Evolutionary conservation across 2,329 filamentous ascomycete genomes (phyloP), one percentile per base, ranked within the genome.

Genomic region (Monilinia polystroma): DNA sequence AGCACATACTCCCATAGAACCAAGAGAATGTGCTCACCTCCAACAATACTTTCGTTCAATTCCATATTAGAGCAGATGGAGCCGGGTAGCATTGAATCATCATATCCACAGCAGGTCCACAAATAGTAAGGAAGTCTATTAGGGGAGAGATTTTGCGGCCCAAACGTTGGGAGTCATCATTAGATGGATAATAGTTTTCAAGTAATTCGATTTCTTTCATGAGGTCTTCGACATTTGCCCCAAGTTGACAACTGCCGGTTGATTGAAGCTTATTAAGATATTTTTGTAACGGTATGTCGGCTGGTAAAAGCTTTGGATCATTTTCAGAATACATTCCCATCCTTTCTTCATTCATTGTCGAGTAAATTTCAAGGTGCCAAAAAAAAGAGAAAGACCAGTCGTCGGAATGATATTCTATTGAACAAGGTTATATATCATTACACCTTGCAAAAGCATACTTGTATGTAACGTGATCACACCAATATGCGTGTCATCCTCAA

Each of bases 41-140:
- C 8, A 62, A 29, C 35, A 66, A 41, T 6, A 47, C 32, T 52
- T 66, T 66, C 18, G 51, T 43, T 29, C 18, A 41, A 32, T 20
- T 59, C 64, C 64, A 66, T 16, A 66, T 35, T 18, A 66, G 47
- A 47, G 55, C 47, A 35, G 64, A 66, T 32, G 64, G 56, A 66
- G 47, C 20, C 29, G 64, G 55, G 41, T 66, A 32, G 10, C 35
- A 60, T 62, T 54, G 64, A 53, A 62, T 41, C 16, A 41, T 32
- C 20, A 66, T 32, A 23, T 66, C 64, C 38, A 66, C 64, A 35
- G 55, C 56, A 20, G 64, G 64, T 43, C 57, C 57, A 11, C 49
- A 66, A 29, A 62, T 38, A 23, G 56, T 62, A 20, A 66, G 49
- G 14, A 66, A 66, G 29, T 66, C 64, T 59, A 66, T 52, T 29